phyloP scores from a whole-genome alignment of 2,329 filamentous ascomycete genomes.

The Fusarium virguliforme region DNA sequence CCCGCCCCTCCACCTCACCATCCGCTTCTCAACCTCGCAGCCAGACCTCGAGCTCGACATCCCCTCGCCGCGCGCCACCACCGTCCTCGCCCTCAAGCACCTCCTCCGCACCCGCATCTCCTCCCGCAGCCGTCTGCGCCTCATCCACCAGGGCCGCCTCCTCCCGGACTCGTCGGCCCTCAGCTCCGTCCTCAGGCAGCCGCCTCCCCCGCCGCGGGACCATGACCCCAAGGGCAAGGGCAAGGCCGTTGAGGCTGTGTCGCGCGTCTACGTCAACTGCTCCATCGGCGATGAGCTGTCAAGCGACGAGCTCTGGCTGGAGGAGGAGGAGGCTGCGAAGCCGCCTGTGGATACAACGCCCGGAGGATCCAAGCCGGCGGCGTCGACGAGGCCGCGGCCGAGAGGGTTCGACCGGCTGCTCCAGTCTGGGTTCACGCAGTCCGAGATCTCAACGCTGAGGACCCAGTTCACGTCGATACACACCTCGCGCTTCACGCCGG shows the following conservation, averaged over 20 bases:
- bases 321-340: constrained; percentile 67
- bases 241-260: constrained; percentile 73
- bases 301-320: constrained; percentile 77
- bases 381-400: constrained; percentile 55
- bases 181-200: constrained; percentile 76
- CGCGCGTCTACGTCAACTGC: constrained; percentile 91
- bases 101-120: constrained; percentile 83
- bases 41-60: constrained; percentile 88
- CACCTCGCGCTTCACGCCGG: constrained; percentile 85
- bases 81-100: constrained; percentile 85
- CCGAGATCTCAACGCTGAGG: constrained; percentile 87
- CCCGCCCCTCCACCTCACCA: constrained; percentile 79
- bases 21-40: constrained; percentile 90
- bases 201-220: constrained; percentile 66
- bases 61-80: constrained; percentile 76
- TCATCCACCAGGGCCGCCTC: constrained; percentile 92
- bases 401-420: constrained; percentile 92
- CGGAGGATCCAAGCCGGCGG: constrained; percentile 54
- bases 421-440: constrained; percentile 82
- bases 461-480: constrained; percentile 92
- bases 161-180: constrained; percentile 82
- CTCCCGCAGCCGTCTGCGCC: constrained; percentile 80
- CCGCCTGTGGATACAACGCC: constrained; percentile 63
- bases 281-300: constrained; percentile 86
- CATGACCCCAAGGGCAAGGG: constrained; percentile 63